Conservation (phyloP, 2,329 filamentous ascomycete species). For the Coleophoma crateriformis region DNA sequence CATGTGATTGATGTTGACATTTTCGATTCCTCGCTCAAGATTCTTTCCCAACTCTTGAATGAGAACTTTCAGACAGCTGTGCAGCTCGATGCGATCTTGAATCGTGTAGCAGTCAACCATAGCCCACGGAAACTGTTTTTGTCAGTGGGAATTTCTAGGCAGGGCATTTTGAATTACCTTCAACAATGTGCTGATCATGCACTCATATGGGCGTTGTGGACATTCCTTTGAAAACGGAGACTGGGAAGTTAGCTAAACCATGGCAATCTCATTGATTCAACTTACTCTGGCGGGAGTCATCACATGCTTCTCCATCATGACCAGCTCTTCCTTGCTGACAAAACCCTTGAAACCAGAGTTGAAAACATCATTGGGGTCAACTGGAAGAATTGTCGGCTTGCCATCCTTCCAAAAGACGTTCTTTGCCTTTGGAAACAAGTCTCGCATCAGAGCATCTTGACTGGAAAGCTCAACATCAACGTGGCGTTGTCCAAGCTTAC, state of each 20-base stretch:
- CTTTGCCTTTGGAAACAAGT: slow-evolving; percentile 53
- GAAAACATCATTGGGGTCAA: slow-evolving; percentile 27
- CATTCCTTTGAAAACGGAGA: slow-evolving; percentile 55
- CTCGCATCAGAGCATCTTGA: slow-evolving; percentile 51
- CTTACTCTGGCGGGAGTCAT: slow-evolving; percentile 57
- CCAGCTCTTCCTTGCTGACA: slow-evolving; percentile 56
- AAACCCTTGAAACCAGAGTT: slow-evolving; percentile 55
- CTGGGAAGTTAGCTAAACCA: slow-evolving; percentile 28
- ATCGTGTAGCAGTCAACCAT: slow-evolving; percentile 51
- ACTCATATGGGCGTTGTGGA: slow-evolving; percentile 61
- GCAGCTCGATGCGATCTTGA: slow-evolving; percentile 47
- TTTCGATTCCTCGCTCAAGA: slow-evolving; percentile 32
- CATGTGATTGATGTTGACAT: slow-evolving; percentile 42
- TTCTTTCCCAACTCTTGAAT: slow-evolving; percentile 38
- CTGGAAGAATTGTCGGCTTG: slow-evolving; percentile 34
- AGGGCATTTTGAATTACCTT: slow-evolving; percentile 19
- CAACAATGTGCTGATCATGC: slow-evolving; percentile 51
- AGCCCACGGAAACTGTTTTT: slow-evolving; percentile 53
- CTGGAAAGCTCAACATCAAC: slow-evolving; percentile 52
- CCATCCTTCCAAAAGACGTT: slow-evolving; percentile 50
- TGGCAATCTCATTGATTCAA: slow-evolving; percentile 11
- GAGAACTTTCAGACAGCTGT: slow-evolving; percentile 43
- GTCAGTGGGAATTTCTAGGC: slow-evolving; percentile 33
- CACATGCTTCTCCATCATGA: slow-evolving; percentile 58
- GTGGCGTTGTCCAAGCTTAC: slow-evolving; percentile 50